Percentiles rank a stretch among this genome's conserved stretches.
Evolutionary conservation across 352 stramenopile species (phyloP).

Genomic region (Blastocystis sp.): DNA sequence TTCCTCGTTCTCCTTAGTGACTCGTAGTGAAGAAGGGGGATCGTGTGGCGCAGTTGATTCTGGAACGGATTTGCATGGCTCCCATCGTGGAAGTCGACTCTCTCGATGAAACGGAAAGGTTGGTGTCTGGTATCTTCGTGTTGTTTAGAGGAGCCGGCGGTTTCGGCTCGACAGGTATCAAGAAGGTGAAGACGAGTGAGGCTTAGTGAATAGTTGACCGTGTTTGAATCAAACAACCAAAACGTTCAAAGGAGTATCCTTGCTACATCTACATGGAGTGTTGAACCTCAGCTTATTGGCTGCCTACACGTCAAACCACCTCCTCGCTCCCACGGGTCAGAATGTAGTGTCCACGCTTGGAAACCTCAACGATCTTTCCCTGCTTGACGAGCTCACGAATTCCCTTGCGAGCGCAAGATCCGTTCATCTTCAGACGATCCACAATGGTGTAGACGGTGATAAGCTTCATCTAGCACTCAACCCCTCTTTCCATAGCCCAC

Average conservation of each 20-base stretch:
- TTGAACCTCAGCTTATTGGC: constrained; percentile 14
- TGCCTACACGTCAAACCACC: background rate
- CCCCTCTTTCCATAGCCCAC: background rate
- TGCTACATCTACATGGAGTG: background rate
- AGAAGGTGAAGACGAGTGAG: background rate
- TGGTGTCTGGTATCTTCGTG: constrained; percentile 52
- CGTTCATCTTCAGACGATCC: constrained; percentile 58
- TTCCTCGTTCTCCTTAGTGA: background rate
- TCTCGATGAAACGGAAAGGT: constrained; percentile 76
- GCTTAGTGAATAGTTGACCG: background rate
- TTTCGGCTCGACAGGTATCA: constrained; percentile 82
- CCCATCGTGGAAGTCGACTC: constrained; percentile 80
- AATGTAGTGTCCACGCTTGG: constrained; percentile 52
- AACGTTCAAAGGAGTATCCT: constrained; percentile 30
- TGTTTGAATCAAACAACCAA: constrained; percentile 11
- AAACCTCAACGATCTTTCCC: constrained; percentile 54
- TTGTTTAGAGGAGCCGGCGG: constrained; percentile 73
- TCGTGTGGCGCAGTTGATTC: constrained; percentile 90
- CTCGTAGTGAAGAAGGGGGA: constrained; percentile 77
- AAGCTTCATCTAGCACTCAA: constrained; percentile 54
- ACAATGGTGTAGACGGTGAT: constrained; percentile 56
- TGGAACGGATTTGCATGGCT: constrained; percentile 82
- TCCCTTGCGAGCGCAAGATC: constrained; percentile 51
- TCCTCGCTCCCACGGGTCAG: background rate
- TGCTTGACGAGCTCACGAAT: constrained; percentile 56